phyloP scores from a whole-genome alignment of 1,284 basidiomycete species.

The Heterobasidion irregulare region DNA sequence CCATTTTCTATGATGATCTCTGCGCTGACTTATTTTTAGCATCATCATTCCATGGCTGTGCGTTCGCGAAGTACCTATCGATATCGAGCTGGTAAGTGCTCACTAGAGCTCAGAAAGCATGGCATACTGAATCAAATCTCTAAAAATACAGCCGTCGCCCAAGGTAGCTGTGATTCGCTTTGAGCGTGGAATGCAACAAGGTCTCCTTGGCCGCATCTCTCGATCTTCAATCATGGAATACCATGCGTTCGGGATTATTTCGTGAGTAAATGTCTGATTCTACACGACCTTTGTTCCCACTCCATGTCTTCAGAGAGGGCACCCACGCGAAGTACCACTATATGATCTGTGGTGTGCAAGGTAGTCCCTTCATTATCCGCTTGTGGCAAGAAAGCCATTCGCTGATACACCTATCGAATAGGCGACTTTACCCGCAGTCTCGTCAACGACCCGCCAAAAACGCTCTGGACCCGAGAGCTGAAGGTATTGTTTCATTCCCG shows the following conservation, averaged over 20 bases:
- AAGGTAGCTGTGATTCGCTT: conserved; percentile 55
- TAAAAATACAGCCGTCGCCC: conserved; percentile 38
- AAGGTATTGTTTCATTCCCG: conserved; percentile 35
- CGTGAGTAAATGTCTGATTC: conserved; percentile 24
- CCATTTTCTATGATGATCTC: neutral
- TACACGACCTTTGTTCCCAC: conserved; percentile 7
- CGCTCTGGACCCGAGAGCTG: conserved; percentile 64
- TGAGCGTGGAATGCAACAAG: conserved; percentile 57
- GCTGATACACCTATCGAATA: conserved; percentile 12
- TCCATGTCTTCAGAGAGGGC: conserved; percentile 41
- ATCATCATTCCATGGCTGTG: conserved; percentile 70
- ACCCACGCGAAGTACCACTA: conserved; percentile 65
- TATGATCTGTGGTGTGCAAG: conserved; percentile 72
- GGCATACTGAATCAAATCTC: neutral
- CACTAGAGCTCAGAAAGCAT: neutral
- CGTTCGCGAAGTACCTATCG: conserved; percentile 62
- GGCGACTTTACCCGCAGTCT: conserved; percentile 68
- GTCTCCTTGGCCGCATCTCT: conserved; percentile 48
- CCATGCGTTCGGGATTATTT: conserved; percentile 54
- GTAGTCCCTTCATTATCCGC: conserved; percentile 17
- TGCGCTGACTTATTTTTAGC: conserved; percentile 22
- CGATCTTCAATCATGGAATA: conserved; percentile 52
- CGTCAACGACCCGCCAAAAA: conserved; percentile 57
- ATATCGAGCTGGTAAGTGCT: conserved; percentile 60
- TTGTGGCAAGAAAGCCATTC: neutral